These are phyloP conservation scores for Adansonia madagascariensis DNA, from an alignment of 441 rosid species.

Conservation along the genomic window DNA sequence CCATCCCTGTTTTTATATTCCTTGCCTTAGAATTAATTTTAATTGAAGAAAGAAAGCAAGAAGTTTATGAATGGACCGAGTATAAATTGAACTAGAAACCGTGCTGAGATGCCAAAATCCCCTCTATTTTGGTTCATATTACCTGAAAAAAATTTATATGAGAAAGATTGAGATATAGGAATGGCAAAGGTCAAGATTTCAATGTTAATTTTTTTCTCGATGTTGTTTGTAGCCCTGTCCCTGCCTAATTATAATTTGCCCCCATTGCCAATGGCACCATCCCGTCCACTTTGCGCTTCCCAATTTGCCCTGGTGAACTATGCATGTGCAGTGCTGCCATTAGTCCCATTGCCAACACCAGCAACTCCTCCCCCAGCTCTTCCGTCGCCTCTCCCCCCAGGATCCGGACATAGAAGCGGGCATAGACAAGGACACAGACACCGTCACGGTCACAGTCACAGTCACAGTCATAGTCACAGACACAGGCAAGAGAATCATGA, in stretches of 20 bases:
- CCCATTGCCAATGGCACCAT: not conserved
- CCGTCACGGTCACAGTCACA: not conserved
- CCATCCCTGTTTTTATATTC: not conserved
- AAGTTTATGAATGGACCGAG: not conserved
- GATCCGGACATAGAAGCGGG: not conserved
- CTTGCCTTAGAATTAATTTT: not conserved
- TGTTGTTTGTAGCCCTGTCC: constrained; percentile 2
- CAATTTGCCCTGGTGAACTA: constrained; percentile 23
- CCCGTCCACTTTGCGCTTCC: constrained; percentile 19
- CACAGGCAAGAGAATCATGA: not conserved
- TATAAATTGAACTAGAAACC: constrained; percentile 16
- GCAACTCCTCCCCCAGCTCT: not conserved
- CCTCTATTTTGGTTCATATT: not conserved
- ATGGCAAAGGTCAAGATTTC: constrained; percentile 13
- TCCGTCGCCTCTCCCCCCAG: not conserved
- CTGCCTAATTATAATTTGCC: not conserved
- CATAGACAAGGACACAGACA: not conserved
- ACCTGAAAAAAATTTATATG: not conserved
- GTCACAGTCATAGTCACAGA: not conserved
- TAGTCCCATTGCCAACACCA: not conserved
- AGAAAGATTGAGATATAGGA: not conserved
- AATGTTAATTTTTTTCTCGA: not conserved
- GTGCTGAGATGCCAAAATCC: not conserved
- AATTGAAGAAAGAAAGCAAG: not conserved
- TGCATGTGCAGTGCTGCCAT: constrained; percentile 7